Conservation (phyloP, 106 monocot genomes). For the Posidonia australis region DNA sequence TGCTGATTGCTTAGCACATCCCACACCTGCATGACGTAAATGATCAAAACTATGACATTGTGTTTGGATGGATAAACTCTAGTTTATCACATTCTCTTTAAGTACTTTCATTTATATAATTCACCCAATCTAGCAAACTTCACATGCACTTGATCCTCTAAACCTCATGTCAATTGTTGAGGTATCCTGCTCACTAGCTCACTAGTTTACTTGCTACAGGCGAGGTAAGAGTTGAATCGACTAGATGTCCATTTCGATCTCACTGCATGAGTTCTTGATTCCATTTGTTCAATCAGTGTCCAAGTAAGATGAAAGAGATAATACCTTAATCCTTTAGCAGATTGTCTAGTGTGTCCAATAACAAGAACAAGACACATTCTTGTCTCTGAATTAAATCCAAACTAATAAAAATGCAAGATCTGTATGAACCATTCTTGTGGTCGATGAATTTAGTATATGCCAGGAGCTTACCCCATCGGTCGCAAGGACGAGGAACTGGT, state of each 20-base stretch:
- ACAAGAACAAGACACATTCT: too few species aligned
- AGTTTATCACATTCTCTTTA: not conserved
- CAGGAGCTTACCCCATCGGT: constrained; percentile 60
- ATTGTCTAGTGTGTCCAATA: not conserved
- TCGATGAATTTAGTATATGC: not conserved
- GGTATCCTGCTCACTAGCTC: too few species aligned
- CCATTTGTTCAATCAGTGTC: not conserved
- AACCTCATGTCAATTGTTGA: too few species aligned
- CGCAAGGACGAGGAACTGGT: constrained; percentile 75
- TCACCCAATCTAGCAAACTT: not conserved
- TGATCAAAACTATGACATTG: not conserved
- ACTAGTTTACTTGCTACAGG: too few species aligned
- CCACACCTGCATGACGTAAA: constrained; percentile 46
- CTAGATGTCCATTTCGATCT: not conserved
- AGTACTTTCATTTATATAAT: not conserved
- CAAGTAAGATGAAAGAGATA: too few species aligned
- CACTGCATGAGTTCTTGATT: not conserved
- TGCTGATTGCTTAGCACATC: constrained; percentile 74
- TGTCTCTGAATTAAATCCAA: not conserved
- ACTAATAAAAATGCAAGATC: not conserved
- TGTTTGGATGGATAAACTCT: not conserved
- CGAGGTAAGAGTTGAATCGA: not conserved
- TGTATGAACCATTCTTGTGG: too few species aligned
- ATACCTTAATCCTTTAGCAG: not conserved
- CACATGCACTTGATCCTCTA: too few species aligned